Evolutionary conservation across 1,284 basidiomycete genomes (phyloP).

Genomic region (Leccinum ponderosum): DNA sequence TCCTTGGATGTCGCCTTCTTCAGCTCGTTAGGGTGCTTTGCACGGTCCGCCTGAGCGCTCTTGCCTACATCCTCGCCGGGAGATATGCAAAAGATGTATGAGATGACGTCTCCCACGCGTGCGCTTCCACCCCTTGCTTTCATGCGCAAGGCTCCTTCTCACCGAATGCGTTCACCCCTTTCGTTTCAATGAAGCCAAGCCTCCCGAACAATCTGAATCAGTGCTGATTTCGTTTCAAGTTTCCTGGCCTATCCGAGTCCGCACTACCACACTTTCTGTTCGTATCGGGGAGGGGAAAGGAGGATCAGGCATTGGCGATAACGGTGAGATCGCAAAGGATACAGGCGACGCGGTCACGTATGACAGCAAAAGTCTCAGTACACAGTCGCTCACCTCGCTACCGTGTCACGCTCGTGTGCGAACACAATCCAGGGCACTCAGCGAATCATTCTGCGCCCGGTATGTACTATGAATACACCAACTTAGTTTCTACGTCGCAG

Average conservation of each 20-base stretch:
- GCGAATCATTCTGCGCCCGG: no score
- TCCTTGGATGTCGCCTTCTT: slow-evolving; percentile 61
- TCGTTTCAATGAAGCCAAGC: slow-evolving; percentile 49
- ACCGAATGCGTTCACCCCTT: slow-evolving; percentile 46
- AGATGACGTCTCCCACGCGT: slow-evolving; percentile 90
- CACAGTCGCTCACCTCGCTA: no score
- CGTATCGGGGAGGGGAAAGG: slow-evolving; percentile 39
- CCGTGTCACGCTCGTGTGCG: no score
- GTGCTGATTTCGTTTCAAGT: slow-evolving; percentile 46
- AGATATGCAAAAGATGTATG: slow-evolving; percentile 91
- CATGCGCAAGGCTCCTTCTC: slow-evolving; percentile 71
- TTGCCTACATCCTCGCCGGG: slow-evolving; percentile 76
- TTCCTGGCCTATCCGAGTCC: slow-evolving; percentile 46
- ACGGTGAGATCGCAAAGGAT: slow-evolving; percentile 10
- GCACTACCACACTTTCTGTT: slow-evolving; percentile 47
- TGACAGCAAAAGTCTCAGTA: slow-evolving; percentile 59
- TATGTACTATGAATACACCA: no score
- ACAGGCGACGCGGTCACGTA: slow-evolving; percentile 50
- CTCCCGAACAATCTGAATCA: slow-evolving; percentile 42
- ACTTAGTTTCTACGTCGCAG: no score
- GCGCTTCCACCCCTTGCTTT: slow-evolving; percentile 83
- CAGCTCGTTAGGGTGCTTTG: slow-evolving; percentile 93
- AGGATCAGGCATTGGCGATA: slow-evolving; percentile 4
- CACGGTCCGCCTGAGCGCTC: slow-evolving; percentile 85
- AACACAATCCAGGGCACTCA: no score